Evolutionary conservation across 257 asterid genomes (phyloP), one percentile per base, ranked within the genome.

Genomic region (Lycium ferocissimum): DNA sequence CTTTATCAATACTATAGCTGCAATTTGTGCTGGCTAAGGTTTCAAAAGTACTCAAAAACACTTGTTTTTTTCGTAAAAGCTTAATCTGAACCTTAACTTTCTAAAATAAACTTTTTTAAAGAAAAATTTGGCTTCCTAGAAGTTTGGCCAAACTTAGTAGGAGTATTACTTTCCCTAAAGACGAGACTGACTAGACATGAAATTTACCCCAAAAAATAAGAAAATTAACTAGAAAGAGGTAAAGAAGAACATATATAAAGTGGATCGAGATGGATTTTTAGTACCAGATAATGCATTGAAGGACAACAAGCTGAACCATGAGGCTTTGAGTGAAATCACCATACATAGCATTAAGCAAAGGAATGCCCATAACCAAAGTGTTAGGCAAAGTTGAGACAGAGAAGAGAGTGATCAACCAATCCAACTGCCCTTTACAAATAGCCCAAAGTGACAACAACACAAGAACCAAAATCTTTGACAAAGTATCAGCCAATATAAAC

Each of bases 331-430:
- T 90, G 87, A 91, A 92, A 0, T 92, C 91, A 1, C 98, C 98
- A 81, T 93, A 94, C 98, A 94, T 94, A 35, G 98, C 94, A 3
- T 87, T 87, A 72, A 94, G 94, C 87, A 93, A 67, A 20, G 98
- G 98, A 22, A 94, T 94, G 6, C 98, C 98, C 94, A 94, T 90
- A 8, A 92, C 94, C 69, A 94, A 72, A 22, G 95, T 94, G 83
- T 94, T 94, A 5, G 98, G 98, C 85, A 94, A 85, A 88, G 98
- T 91, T 12, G 98, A 86, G n/a, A 94, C 87, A 0, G 98, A 93
- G 81, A 94, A 92, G 13, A 93, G 84, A 11, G 95, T 94, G 61
- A 94, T 94, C 15, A 93, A 84, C 97, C 98, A 94, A 8, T 92
- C 94, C 85, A 93, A 22, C 7, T 86, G 85, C 49, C 90, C 91